phyloP scores from a whole-genome alignment of 495 filamentous ascomycete species.

The Tuber melanosporum region DNA sequence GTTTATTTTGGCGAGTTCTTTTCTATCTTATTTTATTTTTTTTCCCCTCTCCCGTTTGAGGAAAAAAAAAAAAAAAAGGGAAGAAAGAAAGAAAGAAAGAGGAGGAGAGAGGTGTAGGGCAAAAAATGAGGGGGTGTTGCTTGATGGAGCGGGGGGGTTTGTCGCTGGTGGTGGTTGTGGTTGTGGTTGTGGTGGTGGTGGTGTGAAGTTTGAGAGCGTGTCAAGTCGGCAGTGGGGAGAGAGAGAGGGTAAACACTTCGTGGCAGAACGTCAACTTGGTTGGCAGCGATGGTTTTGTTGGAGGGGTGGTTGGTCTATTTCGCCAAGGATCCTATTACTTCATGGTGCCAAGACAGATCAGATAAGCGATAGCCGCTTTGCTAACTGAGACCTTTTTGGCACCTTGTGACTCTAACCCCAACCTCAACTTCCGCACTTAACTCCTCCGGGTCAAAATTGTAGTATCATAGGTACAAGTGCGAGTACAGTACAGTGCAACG shows the following conservation, averaged over 20 bases:
- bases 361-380: neutral
- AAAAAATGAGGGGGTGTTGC: neutral
- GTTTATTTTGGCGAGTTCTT: neutral
- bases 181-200: neutral
- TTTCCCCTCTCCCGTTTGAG: neutral
- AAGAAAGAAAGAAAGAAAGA: neutral
- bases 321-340: neutral
- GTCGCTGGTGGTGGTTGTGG: neutral
- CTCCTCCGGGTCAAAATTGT: neutral
- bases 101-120: neutral
- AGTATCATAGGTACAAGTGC: neutral
- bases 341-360: neutral
- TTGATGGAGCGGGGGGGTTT: neutral
- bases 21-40: neutral
- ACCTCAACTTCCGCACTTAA: neutral
- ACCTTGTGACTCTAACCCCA: neutral
- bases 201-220: conserved; percentile 5
- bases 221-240: conserved; percentile 1
- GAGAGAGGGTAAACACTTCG: neutral
- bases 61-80: neutral
- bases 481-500: neutral
- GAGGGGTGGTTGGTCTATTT: neutral
- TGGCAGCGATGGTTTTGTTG: conserved; percentile 4
- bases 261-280: conserved; percentile 3
- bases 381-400: neutral